Base-by-base conservation (phyloP, 2,329 filamentous ascomycete genomes). In the Ceratocystis diversiconidia region DNA sequence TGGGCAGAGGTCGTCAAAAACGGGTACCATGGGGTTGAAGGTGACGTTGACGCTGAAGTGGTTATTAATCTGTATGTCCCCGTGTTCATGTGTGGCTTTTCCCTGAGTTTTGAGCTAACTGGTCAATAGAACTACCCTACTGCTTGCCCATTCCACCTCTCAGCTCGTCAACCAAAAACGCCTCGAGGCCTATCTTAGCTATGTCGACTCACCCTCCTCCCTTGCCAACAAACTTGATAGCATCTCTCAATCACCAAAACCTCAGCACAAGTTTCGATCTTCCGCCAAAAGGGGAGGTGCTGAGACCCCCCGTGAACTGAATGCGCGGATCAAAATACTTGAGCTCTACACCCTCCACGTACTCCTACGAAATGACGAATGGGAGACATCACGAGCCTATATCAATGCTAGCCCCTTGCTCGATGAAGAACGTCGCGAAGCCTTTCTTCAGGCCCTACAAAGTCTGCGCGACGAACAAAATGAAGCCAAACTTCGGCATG, bases 291-390 rank as follows among this genome's bases (percentile, higher is more conserved):
- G 76, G 43, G 84, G 82, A 67, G 90, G 89, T 67, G 86, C 90
- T 50, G 86, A 90, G 72, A 95, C 90, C 0, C 90, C 90, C 0
- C 85, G 89, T 68, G 90, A 95, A 72, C 82, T 96, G 44, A 87
- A 89, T 70, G 86, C 90, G 3, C 83, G 91, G 59, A 86, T 96
- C 69, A 95, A 95, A 77, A 89, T 99, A 52, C 83, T 99, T 62
- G 94, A 99, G 76, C 81, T 99, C 7, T 99, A 96, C 74, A 95
- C 91, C 0, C 81, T 99, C 3, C 94, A 99, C 73, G 90, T 97
- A 6, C 83, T 99, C n/a, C 85, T 92, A 4, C 83, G 90, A 64
- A 97, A 96, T 71, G 86, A 90, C 65, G 91, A 97, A 76, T 99
- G 94, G 94, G 90, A 96, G 67, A 96, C 96, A 71, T 90, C 94